Evolutionary conservation across 495 filamentous ascomycete species (phyloP).

Genomic region (Articulospora tetracladia): DNA sequence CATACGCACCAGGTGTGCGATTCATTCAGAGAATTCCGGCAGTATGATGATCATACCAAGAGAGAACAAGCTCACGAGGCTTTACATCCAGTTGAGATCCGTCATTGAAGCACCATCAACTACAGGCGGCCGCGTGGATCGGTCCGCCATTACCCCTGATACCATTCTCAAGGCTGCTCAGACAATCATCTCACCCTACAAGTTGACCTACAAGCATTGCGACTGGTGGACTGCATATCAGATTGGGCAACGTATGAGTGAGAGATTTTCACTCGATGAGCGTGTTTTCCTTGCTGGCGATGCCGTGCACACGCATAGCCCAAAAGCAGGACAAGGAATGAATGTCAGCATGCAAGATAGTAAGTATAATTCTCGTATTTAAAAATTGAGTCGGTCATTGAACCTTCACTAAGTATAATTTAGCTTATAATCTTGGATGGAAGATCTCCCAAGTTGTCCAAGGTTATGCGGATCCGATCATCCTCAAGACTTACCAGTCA

Average conservation of each 20-base stretch:
- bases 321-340: constrained; percentile 38
- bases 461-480: constrained; percentile 41
- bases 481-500: constrained; percentile 64
- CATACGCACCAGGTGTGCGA: constrained; percentile 28
- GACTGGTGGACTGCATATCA: constrained; percentile 35
- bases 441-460: constrained; percentile 64
- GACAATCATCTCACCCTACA: constrained; percentile 43
- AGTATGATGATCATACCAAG: constrained; percentile 27
- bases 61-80: background rate
- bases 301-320: constrained; percentile 32
- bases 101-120: constrained; percentile 22
- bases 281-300: constrained; percentile 1
- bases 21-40: constrained; percentile 39
- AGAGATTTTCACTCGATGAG: constrained; percentile 22
- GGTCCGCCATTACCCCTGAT: constrained; percentile 38
- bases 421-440: constrained; percentile 78
- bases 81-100: constrained; percentile 1
- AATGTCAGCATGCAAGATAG: constrained; percentile 51
- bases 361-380: too few relatives aligned
- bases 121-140: constrained; percentile 34
- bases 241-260: constrained; percentile 34
- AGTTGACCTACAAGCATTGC: constrained; percentile 34
- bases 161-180: constrained; percentile 48
- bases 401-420: too few relatives aligned
- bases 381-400: too few relatives aligned